A percentile compares a stretch with the other conserved stretches of the same genome.
Conservation (phyloP, 768 basidiomycete genomes). For the Mycena galericulata region DNA sequence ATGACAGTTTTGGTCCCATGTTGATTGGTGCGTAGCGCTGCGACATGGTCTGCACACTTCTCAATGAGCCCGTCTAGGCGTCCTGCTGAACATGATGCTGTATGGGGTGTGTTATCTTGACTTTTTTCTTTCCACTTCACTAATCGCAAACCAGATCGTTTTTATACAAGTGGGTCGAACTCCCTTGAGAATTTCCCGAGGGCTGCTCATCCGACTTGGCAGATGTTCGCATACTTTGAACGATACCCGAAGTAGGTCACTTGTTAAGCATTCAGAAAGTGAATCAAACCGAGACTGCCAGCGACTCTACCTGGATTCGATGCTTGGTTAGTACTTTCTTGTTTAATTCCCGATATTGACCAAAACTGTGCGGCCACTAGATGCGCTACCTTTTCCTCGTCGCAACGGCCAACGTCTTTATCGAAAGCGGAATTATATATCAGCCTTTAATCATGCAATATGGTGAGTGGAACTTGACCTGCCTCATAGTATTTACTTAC, state of each 20-base stretch:
- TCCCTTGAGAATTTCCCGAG: not conserved
- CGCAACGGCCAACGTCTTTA: conserved; percentile 29
- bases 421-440: conserved; percentile 30
- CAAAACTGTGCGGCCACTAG: not conserved
- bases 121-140: not conserved
- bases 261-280: conserved; percentile 12
- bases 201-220: not conserved
- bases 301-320: conserved; percentile 2
- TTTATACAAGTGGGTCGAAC: conserved; percentile 21
- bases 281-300: not conserved
- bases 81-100: conserved; percentile 10
- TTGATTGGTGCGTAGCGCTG: not conserved
- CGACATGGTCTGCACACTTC: no score
- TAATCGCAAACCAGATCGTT: conserved; percentile 13
- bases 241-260: conserved; percentile 10
- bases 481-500: not conserved
- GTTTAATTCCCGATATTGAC: not conserved
- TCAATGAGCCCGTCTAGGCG: no score
- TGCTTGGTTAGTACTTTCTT: conserved; percentile 1
- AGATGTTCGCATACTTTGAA: conserved; percentile 23
- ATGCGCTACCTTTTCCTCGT: conserved; percentile 28
- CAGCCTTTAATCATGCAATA: conserved; percentile 28
- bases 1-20: conserved; percentile 10
- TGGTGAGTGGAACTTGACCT: not conserved
- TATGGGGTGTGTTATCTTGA: conserved; percentile 13